Evolutionary conservation across 2,329 filamentous ascomycete species (phyloP), one percentile per base, ranked within the genome.

Genomic region (Leptodontidium sp.): DNA sequence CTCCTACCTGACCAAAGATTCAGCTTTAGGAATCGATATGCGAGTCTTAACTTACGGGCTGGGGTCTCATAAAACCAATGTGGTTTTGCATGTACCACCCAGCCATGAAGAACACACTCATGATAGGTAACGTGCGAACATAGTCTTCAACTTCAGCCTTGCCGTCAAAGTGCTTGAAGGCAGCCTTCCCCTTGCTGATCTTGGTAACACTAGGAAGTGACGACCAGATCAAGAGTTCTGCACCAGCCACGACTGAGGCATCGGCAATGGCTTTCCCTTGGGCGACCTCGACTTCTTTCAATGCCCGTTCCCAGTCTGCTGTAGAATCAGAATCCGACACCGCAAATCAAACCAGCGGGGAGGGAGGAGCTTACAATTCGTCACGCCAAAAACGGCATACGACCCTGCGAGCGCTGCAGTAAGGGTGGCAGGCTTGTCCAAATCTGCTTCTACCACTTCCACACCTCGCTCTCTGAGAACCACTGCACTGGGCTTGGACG

Each of bases 321-420:
- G 84, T 86, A 64, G 86, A 81, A 14, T 79, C 73, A 76, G 86
- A 87, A 21, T 6, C 29, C 29, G n/a, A 49, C 21, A n/a, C n/a
- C 15, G n/a, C 8, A 5, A n/a, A 8, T 38, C 7, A 32, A 50
- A n/a, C 38, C 38, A 38, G 17, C 14, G 1, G 83, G 82, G 69
- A 85, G 80, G 1, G 80, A 81, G 26, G 81, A 81, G 1, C 75
- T 74, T 35, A 87, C 71, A 3, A 84, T 73, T 80, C 21, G 84
- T 86, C 67, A 87, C 81, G 12, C 79, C 73, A 75, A 86, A 87
- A 35, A 86, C 81, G 0, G 83, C 83, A 69, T 86, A 81, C 1
- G 80, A 81, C 29, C 81, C 81, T 0, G 75, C 73, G 24, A 87
- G 70, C 3, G 84, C 85, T 29, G 70, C 58, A 7, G 78, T 76